Evolutionary conservation across 495 filamentous ascomycete genomes (phyloP).

Genomic region (Neurospora sp.): DNA sequence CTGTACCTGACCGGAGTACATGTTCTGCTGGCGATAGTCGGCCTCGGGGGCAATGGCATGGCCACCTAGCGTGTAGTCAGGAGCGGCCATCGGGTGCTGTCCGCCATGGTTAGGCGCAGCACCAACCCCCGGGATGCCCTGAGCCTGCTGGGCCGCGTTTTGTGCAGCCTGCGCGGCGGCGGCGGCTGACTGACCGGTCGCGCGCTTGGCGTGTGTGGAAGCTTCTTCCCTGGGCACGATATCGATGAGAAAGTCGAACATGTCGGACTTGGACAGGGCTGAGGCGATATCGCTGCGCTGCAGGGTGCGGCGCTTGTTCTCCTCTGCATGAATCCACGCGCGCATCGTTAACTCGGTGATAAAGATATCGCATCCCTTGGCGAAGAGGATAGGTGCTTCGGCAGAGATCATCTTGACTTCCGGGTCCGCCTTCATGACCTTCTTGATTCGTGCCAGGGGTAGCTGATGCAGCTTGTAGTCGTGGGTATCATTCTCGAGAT

Average conservation of each 20-base stretch:
- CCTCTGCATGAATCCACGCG: slow-evolving; percentile 98
- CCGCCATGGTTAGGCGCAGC: slow-evolving; percentile 49
- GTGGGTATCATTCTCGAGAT: slow-evolving; percentile 87
- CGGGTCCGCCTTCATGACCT: slow-evolving; percentile 99
- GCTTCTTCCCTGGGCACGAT: slow-evolving; percentile 96
- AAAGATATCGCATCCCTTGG: slow-evolving; percentile 98
- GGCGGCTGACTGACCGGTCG: slow-evolving; percentile 28
- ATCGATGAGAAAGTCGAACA: slow-evolving; percentile 99
- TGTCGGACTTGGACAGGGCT: slow-evolving; percentile 91
- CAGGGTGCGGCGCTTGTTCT: slow-evolving; percentile 93
- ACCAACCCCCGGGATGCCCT: slow-evolving; percentile 48
- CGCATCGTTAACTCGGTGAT: slow-evolving; percentile 99
- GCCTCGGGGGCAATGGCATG: slow-evolving; percentile 48
- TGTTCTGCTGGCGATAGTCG: slow-evolving; percentile 66
- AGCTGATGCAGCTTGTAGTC: slow-evolving; percentile 98
- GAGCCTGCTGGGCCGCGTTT: slow-evolving; percentile 39
- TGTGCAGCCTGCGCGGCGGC: slow-evolving; percentile 44
- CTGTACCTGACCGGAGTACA: slow-evolving; percentile 73
- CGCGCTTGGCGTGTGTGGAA: slow-evolving; percentile 66
- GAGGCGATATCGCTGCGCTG: slow-evolving; percentile 95
- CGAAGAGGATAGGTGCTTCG: slow-evolving; percentile 94
- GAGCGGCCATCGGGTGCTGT: slow-evolving; percentile 41
- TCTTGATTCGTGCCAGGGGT: slow-evolving; percentile 94
- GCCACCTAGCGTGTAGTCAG: slow-evolving; percentile 48
- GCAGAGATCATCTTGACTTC: slow-evolving; percentile 99